Evolutionary conservation across 352 stramenopile species (phyloP).

Genomic region (Plasmopara halstedii): DNA sequence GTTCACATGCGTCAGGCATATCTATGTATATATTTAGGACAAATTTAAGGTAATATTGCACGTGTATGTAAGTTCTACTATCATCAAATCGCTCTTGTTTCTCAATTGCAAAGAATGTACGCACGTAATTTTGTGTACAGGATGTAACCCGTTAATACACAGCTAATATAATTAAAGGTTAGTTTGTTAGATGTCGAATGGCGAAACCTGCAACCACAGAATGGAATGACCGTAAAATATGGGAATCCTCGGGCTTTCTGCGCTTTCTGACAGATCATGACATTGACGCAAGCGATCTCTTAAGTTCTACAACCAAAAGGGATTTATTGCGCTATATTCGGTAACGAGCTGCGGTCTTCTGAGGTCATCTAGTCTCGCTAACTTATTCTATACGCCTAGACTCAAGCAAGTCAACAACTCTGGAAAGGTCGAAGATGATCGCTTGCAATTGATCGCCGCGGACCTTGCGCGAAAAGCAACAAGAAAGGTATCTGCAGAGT

Average conservation of each 20-base stretch:
- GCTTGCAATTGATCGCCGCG: constrained; percentile 14
- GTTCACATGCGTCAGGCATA: too few species aligned
- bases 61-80: too few species aligned
- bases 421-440: constrained; percentile 4
- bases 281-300: constrained; percentile 36
- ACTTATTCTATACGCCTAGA: constrained; percentile 3
- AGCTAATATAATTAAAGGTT: too few species aligned
- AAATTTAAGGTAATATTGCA: too few species aligned
- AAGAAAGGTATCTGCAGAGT: neutral
- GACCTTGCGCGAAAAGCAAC: constrained; percentile 13
- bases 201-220: constrained; percentile 1
- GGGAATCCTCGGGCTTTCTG: constrained; percentile 42
- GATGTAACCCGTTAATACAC: too few species aligned
- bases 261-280: constrained; percentile 47
- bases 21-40: too few species aligned
- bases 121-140: too few species aligned
- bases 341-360: constrained; percentile 20
- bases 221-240: constrained; percentile 38
- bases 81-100: too few species aligned
- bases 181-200: too few species aligned
- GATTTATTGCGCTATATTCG: constrained; percentile 50
- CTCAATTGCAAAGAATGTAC: too few species aligned
- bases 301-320: constrained; percentile 14
- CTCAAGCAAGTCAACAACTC: constrained; percentile 18
- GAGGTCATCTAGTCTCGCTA: neutral